These are phyloP conservation scores for Quercus lobata DNA, from an alignment of 331 rosid genomes.

Conservation along the genomic window DNA sequence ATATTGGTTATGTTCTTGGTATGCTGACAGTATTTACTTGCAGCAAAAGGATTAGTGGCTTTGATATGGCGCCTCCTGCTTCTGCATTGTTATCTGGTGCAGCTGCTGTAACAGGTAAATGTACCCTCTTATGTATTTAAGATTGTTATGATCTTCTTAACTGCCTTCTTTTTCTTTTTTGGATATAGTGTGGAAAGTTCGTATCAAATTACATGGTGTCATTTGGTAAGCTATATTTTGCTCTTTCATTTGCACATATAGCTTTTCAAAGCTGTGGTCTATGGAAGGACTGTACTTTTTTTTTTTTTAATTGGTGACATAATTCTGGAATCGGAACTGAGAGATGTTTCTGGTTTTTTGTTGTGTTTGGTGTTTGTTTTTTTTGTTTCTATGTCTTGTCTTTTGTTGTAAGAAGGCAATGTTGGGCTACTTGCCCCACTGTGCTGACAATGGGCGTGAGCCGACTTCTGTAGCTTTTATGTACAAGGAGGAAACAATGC, in stretches of 20 bases:
- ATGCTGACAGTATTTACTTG: slow-evolving; percentile 32
- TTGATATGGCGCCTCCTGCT: slow-evolving; percentile 98
- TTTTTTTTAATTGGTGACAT: slow-evolving; percentile 66
- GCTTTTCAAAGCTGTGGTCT: slow-evolving; percentile 44
- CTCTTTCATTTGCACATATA: slow-evolving; percentile 43
- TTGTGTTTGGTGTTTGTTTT: slow-evolving; percentile 98
- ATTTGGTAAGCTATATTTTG: slow-evolving; percentile 88
- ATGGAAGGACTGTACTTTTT: slow-evolving; percentile 29
- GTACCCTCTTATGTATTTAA: slow-evolving; percentile 19
- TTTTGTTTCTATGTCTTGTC: slow-evolving; percentile 97
- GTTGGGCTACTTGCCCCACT: slow-evolving; percentile 99
- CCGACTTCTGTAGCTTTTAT: slow-evolving; percentile 99
- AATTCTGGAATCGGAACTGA: slow-evolving; percentile 97
- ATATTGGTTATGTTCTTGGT: slow-evolving; percentile 4
- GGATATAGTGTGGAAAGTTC: slow-evolving; percentile 92
- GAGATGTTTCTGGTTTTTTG: slow-evolving; percentile 88
- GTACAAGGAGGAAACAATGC: slow-evolving; percentile 97
- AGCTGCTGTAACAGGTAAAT: slow-evolving; percentile 78
- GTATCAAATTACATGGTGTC: slow-evolving; percentile 84
- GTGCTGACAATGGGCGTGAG: slow-evolving; percentile 99
- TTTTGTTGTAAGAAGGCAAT: slow-evolving; percentile 96
- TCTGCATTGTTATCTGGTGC: slow-evolving; percentile 76
- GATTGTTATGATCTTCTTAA: slow-evolving; percentile 41
- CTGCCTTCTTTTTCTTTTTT: slow-evolving; percentile 62
- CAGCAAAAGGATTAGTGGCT: slow-evolving; percentile 99